A percentile compares a stretch with the other conserved stretches of the same genome.
Evolutionary conservation across 805 yeast species (phyloP).

Genomic region (Pichia kluyveri): DNA sequence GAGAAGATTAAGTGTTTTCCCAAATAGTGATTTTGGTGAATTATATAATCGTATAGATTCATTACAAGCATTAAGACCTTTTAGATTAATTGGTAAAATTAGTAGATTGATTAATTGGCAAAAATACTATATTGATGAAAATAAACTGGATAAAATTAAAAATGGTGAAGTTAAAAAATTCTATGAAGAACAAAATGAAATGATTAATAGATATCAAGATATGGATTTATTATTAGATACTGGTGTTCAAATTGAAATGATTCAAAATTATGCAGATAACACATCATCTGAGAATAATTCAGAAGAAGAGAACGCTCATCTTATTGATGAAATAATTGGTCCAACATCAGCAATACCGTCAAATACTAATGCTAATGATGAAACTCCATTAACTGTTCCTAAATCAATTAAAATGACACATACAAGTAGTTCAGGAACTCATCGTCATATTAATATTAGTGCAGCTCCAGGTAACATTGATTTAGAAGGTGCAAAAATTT

Average conservation of each 20-base stretch:
- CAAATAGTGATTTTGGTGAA: conserved; percentile 12
- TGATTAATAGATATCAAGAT: conserved; percentile 46
- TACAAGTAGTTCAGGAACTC: background rate
- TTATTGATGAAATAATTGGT: background rate
- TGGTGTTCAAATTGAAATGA: conserved; percentile 58
- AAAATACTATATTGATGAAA: conserved; percentile 15
- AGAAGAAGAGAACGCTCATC: conserved; percentile 2
- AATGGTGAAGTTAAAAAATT: conserved; percentile 27
- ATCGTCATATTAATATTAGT: background rate
- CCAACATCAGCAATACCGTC: background rate
- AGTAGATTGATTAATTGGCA: conserved; percentile 35
- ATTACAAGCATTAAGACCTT: conserved; percentile 38
- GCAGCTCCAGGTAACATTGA: conserved; percentile 53
- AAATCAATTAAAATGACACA: background rate
- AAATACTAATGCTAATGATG: background rate
- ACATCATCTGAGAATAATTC: conserved; percentile 18
- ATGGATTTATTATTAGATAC: conserved; percentile 63
- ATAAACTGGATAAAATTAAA: conserved; percentile 17
- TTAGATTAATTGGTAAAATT: conserved; percentile 35
- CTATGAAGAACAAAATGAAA: conserved; percentile 51
- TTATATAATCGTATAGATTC: conserved; percentile 19
- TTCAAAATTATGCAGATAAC: conserved; percentile 44
- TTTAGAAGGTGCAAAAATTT: conserved; percentile 44
- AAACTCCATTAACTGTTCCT: background rate
- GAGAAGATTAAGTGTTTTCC: conserved; percentile 18